Percentiles rank a stretch among this genome's conserved stretches.
Conservation (phyloP, 2,329 filamentous ascomycete genomes). For the Alternaria burnsii region DNA sequence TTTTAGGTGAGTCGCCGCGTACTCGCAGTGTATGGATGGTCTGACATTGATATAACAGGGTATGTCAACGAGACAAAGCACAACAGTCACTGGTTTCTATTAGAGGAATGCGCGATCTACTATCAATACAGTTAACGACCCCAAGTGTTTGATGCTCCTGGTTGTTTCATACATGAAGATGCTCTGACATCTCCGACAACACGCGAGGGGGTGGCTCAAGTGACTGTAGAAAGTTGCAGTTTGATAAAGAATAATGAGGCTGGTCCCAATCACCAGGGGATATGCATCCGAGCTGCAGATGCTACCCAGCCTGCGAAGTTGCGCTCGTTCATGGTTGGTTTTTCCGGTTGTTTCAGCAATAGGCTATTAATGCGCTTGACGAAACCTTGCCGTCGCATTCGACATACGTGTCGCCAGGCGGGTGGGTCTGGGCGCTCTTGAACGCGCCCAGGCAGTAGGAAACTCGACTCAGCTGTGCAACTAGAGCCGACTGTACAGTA, state of each 20-base stretch:
- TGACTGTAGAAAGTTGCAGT: not conserved
- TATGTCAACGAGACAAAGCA: not conserved
- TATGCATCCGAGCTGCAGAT: not conserved
- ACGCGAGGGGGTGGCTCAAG: not conserved
- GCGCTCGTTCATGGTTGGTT: not conserved
- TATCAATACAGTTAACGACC: not conserved
- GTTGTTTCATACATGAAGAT: not conserved
- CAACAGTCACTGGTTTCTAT: slow-evolving; percentile 27
- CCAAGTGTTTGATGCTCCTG: not conserved
- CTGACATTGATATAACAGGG: not conserved
- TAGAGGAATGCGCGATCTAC: not conserved
- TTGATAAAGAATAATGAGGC: not conserved
- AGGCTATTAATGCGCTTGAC: not conserved
- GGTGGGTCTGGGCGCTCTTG: not conserved
- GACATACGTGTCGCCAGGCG: not conserved
- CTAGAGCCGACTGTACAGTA: not conserved
- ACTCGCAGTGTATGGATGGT: not conserved
- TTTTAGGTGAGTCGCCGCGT: not conserved
- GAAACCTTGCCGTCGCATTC: not conserved
- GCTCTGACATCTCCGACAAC: not conserved
- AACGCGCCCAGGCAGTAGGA: not conserved
- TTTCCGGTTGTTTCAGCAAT: not conserved
- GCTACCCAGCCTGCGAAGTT: not conserved
- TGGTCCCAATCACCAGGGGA: not conserved
- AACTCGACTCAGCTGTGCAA: not conserved